phyloP scores from a whole-genome alignment of 441 rosid species.

The Eutrema salsugineum region DNA sequence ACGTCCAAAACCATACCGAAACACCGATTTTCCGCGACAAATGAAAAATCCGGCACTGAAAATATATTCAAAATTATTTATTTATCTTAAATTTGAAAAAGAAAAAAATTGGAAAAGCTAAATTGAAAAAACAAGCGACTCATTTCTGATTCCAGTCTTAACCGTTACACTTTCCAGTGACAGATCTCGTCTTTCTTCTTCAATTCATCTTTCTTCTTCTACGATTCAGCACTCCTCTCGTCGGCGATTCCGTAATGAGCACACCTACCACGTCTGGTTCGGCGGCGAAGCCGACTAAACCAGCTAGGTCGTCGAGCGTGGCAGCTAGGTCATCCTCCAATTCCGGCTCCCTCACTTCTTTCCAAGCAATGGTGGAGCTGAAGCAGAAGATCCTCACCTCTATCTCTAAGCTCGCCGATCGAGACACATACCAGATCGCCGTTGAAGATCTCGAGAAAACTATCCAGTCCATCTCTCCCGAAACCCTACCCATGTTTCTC shows the following conservation, averaged over 20 bases:
- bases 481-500: slow-evolving; percentile 79
- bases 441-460: slow-evolving; percentile 84
- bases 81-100: not conserved
- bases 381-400: slow-evolving; percentile 86
- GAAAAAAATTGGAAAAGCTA: not conserved
- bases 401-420: slow-evolving; percentile 78
- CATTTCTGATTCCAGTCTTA: not conserved
- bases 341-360: slow-evolving; percentile 62
- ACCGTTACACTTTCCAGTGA: slow-evolving; percentile 26
- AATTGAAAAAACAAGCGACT: slow-evolving; percentile 3
- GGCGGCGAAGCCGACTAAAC: slow-evolving; percentile 49
- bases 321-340: slow-evolving; percentile 38
- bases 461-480: slow-evolving; percentile 49
- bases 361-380: slow-evolving; percentile 89
- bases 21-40: not conserved
- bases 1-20: not conserved
- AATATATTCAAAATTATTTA: not conserved
- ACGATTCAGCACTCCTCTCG: not conserved
- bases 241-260: slow-evolving; percentile 44
- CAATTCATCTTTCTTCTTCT: not conserved
- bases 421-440: slow-evolving; percentile 95
- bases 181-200: slow-evolving; percentile 21
- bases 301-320: slow-evolving; percentile 20
- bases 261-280: slow-evolving; percentile 45
- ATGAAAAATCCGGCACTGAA: not conserved